Base-by-base conservation (phyloP, 2,329 filamentous ascomycete species). In the Cyanodermella asteris region DNA sequence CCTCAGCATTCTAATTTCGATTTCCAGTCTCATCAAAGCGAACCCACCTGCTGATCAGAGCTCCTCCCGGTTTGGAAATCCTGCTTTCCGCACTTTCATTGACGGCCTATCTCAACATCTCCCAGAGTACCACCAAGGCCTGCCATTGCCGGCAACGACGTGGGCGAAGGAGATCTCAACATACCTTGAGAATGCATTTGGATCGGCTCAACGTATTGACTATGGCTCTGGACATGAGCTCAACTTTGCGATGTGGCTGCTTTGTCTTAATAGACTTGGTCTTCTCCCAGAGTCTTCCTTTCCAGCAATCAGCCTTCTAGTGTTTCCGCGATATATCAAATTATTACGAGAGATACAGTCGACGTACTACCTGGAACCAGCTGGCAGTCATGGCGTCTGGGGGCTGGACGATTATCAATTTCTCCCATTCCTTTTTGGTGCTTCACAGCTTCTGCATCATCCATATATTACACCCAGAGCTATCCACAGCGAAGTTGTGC, bases 331-430 rank as follows among this genome's bases (percentile, higher is more conserved):
- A 26, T 97, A 97, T 45, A 65, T 97, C 22, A 51, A 56, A 24
- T 59, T 94, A 28, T 91, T 94, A 81, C 78, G 82, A 27, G 59
- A 64, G 13, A 63, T 94, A 10, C 87, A 97, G 47, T 71, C 69
- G 34, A 78, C 80, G 3, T 97, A 97, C 51, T 97, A 97, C 42
- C 70, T 97, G 25, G 87, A 97, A 42, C 87, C 87, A 3, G 87
- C 87, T 1, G 87, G 87, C 9, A 93, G 84, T 1, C 87, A 97
- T 45, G 87, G 87, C 20, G 87, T 97, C 13, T 97, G 87, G 87
- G 87, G 87, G 11, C 56, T 97, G 2, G 87, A 97, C 41, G 87
- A 97, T 47, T 93, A 97, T 50, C 82, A 90, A 37, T 97, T 97
- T 50, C 55, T 93, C 2, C 87, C 90, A 0, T 97, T 94, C 45